Evolutionary conservation across 169 alveolate species (phyloP).

Genomic region (Eimeria zaria): DNA sequence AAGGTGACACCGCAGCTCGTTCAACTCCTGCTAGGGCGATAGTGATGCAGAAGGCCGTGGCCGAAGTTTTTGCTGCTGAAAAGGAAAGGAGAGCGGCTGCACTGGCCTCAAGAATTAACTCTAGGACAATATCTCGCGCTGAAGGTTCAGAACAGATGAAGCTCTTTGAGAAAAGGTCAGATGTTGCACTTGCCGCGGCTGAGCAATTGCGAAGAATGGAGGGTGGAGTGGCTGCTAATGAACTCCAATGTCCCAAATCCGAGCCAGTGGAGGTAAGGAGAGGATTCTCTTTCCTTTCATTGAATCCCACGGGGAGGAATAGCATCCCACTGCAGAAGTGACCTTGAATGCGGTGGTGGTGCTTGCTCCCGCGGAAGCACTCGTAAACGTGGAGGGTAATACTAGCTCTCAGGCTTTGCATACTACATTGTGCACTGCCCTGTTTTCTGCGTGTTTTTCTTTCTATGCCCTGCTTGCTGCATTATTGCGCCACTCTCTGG

Average conservation of each 20-base stretch:
- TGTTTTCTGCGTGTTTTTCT: not conserved
- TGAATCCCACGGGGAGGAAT: not conserved
- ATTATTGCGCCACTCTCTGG: not conserved
- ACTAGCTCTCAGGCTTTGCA: not conserved
- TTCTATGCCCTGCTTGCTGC: not conserved
- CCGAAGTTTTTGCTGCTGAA: conserved; percentile 24
- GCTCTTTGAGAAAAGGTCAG: conserved; percentile 6
- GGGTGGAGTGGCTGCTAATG: not conserved
- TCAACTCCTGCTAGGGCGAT: not conserved
- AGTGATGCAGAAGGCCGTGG: conserved; percentile 23
- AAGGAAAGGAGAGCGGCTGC: conserved; percentile 55
- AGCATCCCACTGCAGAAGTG: not conserved
- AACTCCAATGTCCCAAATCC: not conserved
- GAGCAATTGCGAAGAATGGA: conserved; percentile 40
- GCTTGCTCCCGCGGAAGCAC: not conserved
- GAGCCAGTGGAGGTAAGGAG: not conserved
- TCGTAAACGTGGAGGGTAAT: not conserved
- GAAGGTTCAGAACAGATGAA: conserved; percentile 21
- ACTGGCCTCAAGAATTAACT: conserved; percentile 25
- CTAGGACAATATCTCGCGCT: conserved; percentile 26
- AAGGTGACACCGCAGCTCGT: not conserved
- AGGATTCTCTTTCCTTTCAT: not conserved
- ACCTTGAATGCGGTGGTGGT: not conserved
- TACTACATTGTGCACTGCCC: not conserved
- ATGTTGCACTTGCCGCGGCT: conserved; percentile 43